Evolutionary conservation across 2,329 filamentous ascomycete genomes (phyloP).

Genomic region (Colletotrichum coccodes): DNA sequence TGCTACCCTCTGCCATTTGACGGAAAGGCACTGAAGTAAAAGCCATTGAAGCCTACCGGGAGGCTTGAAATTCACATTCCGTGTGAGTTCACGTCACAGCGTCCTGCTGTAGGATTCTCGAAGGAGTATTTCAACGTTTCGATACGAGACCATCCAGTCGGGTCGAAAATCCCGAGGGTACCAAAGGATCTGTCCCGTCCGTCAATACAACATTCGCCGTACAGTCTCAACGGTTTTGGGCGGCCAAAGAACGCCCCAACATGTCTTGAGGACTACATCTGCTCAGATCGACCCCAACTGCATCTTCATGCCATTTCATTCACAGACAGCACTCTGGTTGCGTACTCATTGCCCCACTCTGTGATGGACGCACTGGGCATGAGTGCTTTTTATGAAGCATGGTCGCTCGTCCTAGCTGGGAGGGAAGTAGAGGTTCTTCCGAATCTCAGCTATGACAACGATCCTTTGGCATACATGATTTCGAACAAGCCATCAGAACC

Average conservation of each 20-base stretch:
- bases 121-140: too few relatives aligned
- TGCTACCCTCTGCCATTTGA: too few relatives aligned
- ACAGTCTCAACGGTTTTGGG: slow-evolving; percentile 28
- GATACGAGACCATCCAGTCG: slow-evolving; percentile 55
- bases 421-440: slow-evolving; percentile 50
- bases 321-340: slow-evolving; percentile 57
- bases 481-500: too few relatives aligned
- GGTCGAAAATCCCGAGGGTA: too few relatives aligned
- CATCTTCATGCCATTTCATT: slow-evolving; percentile 59
- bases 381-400: slow-evolving; percentile 51
- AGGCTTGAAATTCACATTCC: slow-evolving; percentile 45
- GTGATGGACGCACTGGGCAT: slow-evolving; percentile 57
- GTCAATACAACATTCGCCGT: too few relatives aligned
- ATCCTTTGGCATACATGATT: too few relatives aligned
- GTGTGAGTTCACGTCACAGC: slow-evolving; percentile 37
- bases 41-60: too few relatives aligned
- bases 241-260: slow-evolving; percentile 22
- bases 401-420: slow-evolving; percentile 56
- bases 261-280: slow-evolving; percentile 50
- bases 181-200: too few relatives aligned
- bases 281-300: slow-evolving; percentile 54
- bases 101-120: slow-evolving; percentile 51
- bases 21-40: too few relatives aligned
- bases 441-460: too few relatives aligned
- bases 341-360: slow-evolving; percentile 56